These are phyloP conservation scores for Leccinum insolens DNA, from an alignment of 1,284 basidiomycete species.

Conservation along the genomic window DNA sequence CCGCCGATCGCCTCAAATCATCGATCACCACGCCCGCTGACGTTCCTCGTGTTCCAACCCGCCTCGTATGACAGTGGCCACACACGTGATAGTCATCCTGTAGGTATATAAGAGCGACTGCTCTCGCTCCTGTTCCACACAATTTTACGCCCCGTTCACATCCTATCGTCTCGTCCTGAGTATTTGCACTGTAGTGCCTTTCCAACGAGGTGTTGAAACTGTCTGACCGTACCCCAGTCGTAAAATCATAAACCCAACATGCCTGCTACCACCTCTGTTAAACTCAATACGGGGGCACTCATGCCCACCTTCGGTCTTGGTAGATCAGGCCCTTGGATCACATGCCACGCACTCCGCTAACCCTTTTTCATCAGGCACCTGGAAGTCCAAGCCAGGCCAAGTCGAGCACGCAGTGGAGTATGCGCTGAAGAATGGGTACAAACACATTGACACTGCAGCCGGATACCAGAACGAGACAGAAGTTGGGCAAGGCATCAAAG, in stretches of 20 bases:
- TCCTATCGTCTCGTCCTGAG: no score
- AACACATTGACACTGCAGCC: conserved; percentile 67
- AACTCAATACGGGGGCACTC: conserved; percentile 72
- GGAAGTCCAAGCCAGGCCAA: conserved; percentile 70
- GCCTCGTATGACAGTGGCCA: no score
- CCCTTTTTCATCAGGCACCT: conserved; percentile 58
- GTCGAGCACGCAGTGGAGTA: conserved; percentile 72
- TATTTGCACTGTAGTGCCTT: no score
- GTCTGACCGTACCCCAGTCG: not conserved
- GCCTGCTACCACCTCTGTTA: conserved; percentile 52
- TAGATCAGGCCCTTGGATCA: conserved; percentile 25
- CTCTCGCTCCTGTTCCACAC: no score
- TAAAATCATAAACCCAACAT: conserved; percentile 33
- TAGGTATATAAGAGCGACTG: no score
- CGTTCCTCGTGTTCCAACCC: no score
- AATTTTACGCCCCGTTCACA: no score
- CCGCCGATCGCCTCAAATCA: no score
- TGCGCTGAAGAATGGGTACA: conserved; percentile 76
- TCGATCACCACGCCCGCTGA: no score
- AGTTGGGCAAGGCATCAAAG: conserved; percentile 81
- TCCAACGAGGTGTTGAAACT: not conserved
- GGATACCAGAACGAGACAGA: conserved; percentile 63
- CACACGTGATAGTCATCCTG: no score
- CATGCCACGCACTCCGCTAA: conserved; percentile 1
- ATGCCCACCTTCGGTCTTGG: conserved; percentile 82